Evolutionary conservation across 2,329 filamentous ascomycete genomes (phyloP), one percentile per base, ranked within the genome.

Genomic region (Cytospora piceae): DNA sequence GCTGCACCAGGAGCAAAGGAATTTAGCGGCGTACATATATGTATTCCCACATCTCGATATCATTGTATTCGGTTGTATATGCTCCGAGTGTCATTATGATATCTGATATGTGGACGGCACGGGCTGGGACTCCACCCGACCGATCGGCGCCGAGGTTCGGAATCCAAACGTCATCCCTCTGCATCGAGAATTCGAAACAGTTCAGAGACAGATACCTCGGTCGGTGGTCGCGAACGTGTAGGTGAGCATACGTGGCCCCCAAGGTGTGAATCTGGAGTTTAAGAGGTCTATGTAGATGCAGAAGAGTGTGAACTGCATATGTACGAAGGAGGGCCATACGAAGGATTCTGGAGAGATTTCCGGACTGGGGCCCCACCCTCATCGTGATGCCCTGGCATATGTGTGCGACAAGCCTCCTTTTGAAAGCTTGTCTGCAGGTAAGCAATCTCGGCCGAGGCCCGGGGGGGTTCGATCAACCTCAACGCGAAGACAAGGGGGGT

Each of bases 371-470:
- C 5, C 5, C n/a, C n/a, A n/a, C n/a, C 14, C 46, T n/a, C 11
- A 24, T 0, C 9, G 46, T 14, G 9, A 24, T 22, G 46, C 46
- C 46, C 46, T 49, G 46, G 8, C 46, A 49, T 49, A 49, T 24
- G 22, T 49, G n/a, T 49, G 22, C n/a, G 46, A 49, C 46, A 49
- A 49, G 46, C n/a, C 46, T 49, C 27, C 24, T 46, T 46, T 37
- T 37, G 34, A 14, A 37, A 37, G 11, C 4, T 24, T 7, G 20
- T 8, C 46, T 49, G n/a, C 46, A 49, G 20, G 46, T 22, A 4
- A 49, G n/a, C n/a, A 24, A 49, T 49, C 12, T 49, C 46, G 46
- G 46, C 46, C 46, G 46, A 49, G 46, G n/a, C n/a, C n/a, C 46
- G 11, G n/a, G 11, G 11, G n/a, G n/a, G 12, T 3, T 5, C 39